Evolutionary conservation across 768 basidiomycete genomes (phyloP).

Genomic region (Imleria badia): DNA sequence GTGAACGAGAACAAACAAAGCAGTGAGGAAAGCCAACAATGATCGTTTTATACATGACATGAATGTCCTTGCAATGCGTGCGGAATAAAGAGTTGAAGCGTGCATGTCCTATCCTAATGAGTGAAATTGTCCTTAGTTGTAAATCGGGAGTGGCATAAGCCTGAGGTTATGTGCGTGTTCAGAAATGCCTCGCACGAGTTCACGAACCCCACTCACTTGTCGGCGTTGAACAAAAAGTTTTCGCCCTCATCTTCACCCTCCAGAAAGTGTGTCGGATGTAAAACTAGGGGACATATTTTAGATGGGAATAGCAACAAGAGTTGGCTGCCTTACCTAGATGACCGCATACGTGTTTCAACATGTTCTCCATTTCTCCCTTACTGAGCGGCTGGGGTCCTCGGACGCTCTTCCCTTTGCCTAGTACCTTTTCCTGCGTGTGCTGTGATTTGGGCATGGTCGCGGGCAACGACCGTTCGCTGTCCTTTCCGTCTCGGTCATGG

Average conservation of each 20-base stretch:
- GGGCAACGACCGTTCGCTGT: conserved; percentile 19
- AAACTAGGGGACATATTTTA: conserved; percentile 46
- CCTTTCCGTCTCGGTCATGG: conserved; percentile 17
- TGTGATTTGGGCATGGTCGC: conserved; percentile 19
- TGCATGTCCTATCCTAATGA: neutral
- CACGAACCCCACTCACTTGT: conserved; percentile 48
- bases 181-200: neutral
- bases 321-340: conserved; percentile 67
- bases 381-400: conserved; percentile 71
- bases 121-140: conserved; percentile 41
- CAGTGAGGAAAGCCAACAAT: neutral
- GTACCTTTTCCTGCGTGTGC: conserved; percentile 39
- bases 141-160: conserved; percentile 73
- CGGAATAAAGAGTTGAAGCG: neutral
- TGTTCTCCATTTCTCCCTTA: conserved; percentile 83
- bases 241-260: conserved; percentile 92
- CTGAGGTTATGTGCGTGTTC: conserved; percentile 27
- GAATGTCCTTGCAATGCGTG: conserved; percentile 1
- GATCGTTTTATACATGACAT: neutral
- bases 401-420: conserved; percentile 36
- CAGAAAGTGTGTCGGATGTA: conserved; percentile 82
- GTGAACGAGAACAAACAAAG: conserved; percentile 2
- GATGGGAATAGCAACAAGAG: neutral
- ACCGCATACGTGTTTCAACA: conserved; percentile 74
- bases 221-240: conserved; percentile 92